phyloP scores from a whole-genome alignment of 805 yeast genomes.

The Candida pini region DNA sequence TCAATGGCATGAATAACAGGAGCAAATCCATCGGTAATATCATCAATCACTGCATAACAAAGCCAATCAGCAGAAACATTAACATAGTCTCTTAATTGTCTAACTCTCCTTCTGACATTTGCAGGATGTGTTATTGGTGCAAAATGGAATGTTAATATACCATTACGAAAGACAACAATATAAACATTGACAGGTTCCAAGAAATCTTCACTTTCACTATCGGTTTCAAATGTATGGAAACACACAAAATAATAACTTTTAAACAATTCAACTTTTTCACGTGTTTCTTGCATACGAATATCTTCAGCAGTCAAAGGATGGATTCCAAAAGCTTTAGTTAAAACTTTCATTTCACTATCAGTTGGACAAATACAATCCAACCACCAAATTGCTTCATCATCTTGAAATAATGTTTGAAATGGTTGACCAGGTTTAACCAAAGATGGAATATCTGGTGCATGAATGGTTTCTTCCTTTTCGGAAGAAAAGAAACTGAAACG shows the following conservation, averaged over 20 bases:
- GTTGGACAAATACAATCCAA: conserved; percentile 91
- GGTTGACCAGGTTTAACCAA: conserved; percentile 60
- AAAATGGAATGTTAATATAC: conserved; percentile 65
- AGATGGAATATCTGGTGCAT: conserved; percentile 81
- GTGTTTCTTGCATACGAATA: conserved; percentile 91
- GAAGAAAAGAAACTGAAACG: conserved; percentile 81
- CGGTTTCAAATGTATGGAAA: conserved; percentile 94
- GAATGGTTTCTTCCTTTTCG: conserved; percentile 80
- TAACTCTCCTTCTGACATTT: conserved; percentile 74
- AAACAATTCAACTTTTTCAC: conserved; percentile 94
- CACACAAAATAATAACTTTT: conserved; percentile 91
- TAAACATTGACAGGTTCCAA: conserved; percentile 75
- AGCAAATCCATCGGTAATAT: conserved; percentile 79
- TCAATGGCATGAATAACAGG: conserved; percentile 75
- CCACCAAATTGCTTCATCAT: conserved; percentile 89
- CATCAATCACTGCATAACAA: conserved; percentile 78
- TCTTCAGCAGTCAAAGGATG: conserved; percentile 98
- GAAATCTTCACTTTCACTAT: conserved; percentile 74
- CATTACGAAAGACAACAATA: conserved; percentile 64
- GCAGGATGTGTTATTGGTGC: conserved; percentile 65
- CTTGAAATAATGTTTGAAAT: conserved; percentile 63
- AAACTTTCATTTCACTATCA: conserved; percentile 86
- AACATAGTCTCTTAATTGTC: conserved; percentile 73
- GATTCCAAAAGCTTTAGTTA: conserved; percentile 91
- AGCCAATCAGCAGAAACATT: conserved; percentile 78